Percentiles rank a stretch among this genome's conserved stretches.
These are phyloP conservation scores for Thinopyrum elongatum DNA, from an alignment of 176 grass and related monocot species.

Conservation along the genomic window DNA sequence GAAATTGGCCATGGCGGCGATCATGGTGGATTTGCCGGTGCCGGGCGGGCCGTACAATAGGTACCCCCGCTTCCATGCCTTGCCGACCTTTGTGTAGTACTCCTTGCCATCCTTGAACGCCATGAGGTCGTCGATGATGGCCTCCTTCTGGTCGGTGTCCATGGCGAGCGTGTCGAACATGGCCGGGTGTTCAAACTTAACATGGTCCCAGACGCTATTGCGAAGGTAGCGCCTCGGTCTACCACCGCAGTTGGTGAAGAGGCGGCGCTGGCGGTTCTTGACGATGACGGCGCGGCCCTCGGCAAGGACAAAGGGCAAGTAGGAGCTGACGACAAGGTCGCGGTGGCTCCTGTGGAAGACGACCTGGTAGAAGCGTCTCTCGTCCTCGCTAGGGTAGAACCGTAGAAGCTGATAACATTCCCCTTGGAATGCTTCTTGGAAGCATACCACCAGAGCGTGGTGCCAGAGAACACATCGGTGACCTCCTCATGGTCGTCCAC, in stretches of 20 bases:
- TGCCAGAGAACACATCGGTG: conserved; percentile 34
- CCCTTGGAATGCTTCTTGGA: neutral
- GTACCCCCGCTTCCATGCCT: conserved; percentile 61
- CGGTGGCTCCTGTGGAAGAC: conserved; percentile 18
- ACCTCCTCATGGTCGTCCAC: conserved; percentile 72
- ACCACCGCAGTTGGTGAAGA: conserved; percentile 28
- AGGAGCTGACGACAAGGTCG: conserved; percentile 5
- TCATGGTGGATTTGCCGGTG: conserved; percentile 66
- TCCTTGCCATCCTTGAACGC: conserved; percentile 40
- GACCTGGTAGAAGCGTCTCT: conserved; percentile 10
- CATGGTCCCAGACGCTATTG: conserved; percentile 29
- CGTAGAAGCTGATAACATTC: conserved; percentile 8
- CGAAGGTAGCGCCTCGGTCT: no score
- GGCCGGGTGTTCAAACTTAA: conserved; percentile 37
- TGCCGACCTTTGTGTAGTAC: conserved; percentile 44
- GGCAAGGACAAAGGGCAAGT: conserved; percentile 36
- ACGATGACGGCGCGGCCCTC: conserved; percentile 20
- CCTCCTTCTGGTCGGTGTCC: conserved; percentile 44
- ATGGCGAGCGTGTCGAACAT: conserved; percentile 38
- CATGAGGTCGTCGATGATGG: conserved; percentile 43
- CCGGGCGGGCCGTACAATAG: conserved; percentile 53
- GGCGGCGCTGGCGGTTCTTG: conserved; percentile 25
- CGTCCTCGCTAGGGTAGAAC: neutral
- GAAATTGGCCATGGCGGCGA: conserved; percentile 54
- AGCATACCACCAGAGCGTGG: conserved; percentile 12